Percentiles rank a stretch among this genome's conserved stretches.
These are phyloP conservation scores for Coffea eugenioides DNA, from an alignment of 257 asterid species.

Conservation along the genomic window DNA sequence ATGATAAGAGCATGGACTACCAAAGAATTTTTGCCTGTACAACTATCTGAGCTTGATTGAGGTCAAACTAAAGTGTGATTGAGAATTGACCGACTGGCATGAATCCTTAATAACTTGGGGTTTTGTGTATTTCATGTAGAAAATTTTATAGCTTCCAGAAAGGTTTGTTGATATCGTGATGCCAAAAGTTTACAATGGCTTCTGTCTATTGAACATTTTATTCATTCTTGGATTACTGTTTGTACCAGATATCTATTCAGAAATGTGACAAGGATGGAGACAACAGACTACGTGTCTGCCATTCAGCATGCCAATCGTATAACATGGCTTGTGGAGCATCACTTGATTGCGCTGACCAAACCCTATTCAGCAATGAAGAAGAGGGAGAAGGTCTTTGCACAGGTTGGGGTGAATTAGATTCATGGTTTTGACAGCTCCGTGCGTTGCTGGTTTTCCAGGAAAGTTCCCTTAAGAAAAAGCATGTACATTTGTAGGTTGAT, in stretches of 20 bases:
- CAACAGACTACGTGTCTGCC: conserved; percentile 93
- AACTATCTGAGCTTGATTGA: not conserved
- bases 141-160: not conserved
- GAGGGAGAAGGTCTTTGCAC: conserved; percentile 96
- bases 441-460: not conserved
- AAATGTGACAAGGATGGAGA: conserved; percentile 90
- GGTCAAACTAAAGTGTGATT: not conserved
- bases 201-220: not conserved
- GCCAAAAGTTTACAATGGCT: not conserved
- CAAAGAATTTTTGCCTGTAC: not conserved
- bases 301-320: conserved; percentile 90
- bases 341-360: conserved; percentile 93
- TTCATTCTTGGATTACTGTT: conserved; percentile 7
- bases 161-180: not conserved
- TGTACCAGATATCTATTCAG: conserved; percentile 85
- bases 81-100: not conserved
- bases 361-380: conserved; percentile 79
- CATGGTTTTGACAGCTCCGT: conserved; percentile 53
- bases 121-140: not conserved
- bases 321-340: conserved; percentile 97
- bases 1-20: not conserved
- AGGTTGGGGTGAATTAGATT: conserved; percentile 86
- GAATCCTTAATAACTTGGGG: not conserved
- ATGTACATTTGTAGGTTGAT: conserved; percentile 72
- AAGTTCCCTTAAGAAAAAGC: conserved; percentile 7